Percentiles rank a stretch among this genome's conserved stretches.
phyloP scores from a whole-genome alignment of 1,284 basidiomycete genomes.

The Xerocomus amazonicus region DNA sequence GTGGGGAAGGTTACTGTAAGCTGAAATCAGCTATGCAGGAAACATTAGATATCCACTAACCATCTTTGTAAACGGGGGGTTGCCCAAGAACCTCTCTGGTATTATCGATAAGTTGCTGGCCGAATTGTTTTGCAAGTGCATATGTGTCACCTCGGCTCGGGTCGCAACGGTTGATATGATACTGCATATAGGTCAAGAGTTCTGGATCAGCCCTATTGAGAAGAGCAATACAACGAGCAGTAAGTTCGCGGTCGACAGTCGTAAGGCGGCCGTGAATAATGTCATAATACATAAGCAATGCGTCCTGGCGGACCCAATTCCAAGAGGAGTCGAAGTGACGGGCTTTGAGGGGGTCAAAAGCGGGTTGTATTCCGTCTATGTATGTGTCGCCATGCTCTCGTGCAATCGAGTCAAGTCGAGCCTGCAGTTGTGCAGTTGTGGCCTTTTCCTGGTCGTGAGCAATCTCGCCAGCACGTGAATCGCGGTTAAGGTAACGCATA shows the following conservation, averaged over 20 bases:
- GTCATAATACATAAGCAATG: constrained; percentile 94
- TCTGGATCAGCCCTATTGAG: constrained; percentile 96
- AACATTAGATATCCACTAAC: constrained; percentile 43
- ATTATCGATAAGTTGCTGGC: constrained; percentile 94
- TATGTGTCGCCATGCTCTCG: constrained; percentile 92
- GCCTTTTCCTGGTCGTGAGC: constrained; percentile 85
- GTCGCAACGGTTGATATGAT: constrained; percentile 85
- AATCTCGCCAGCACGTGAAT: constrained; percentile 89
- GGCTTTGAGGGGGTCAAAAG: constrained; percentile 93
- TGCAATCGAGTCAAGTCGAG: constrained; percentile 82
- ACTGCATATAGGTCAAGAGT: constrained; percentile 92
- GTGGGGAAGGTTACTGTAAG: constrained; percentile 91
- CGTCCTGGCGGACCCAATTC: constrained; percentile 99
- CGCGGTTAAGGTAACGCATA: constrained; percentile 93
- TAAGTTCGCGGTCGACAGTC: constrained; percentile 91
- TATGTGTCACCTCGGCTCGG: constrained; percentile 87
- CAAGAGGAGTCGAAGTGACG: constrained; percentile 97
- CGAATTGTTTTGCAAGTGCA: constrained; percentile 93
- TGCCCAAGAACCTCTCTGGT: constrained; percentile 81
- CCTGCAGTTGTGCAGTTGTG: constrained; percentile 70
- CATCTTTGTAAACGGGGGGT: constrained; percentile 90
- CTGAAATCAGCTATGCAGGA: background rate
- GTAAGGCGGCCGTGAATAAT: constrained; percentile 94
- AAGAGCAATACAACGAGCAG: constrained; percentile 95
- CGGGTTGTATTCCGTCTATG: constrained; percentile 91